Base-by-base conservation (phyloP, 2,329 filamentous ascomycete species). In the Hypoxylon sp. region DNA sequence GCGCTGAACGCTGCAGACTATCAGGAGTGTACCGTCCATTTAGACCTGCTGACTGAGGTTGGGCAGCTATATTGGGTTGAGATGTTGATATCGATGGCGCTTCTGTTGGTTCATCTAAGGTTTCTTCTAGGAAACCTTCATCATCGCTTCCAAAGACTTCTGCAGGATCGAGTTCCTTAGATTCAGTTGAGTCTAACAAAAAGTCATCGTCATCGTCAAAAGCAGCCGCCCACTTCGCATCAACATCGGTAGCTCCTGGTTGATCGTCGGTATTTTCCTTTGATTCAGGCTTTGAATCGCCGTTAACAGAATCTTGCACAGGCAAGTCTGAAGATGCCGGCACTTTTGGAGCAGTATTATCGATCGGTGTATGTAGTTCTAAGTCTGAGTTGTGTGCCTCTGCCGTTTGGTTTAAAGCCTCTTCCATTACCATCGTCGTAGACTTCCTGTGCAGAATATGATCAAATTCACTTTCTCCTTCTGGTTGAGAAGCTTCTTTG, bases 201-300 rank as follows among this genome's bases (percentile, higher is more conserved):
- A 90, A 86, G 24, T 85, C 84, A 24, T 90, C 90, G 52, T 89
- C 84, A 67, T 94, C 89, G 71, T 94, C 91, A 53, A 98, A 88
- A 47, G 93, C 92, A 51, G 92, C 91, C 71, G 93, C 88, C 93
- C 95, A 97, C 73, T 93, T 90, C 17, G 92, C 92, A 50, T 92
- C 91, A 44, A 96, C 79, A 75, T 95, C 92, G 46, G 74, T 70
- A 10, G 68, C 54, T 46, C 70, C 66, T 3, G 67, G 58, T 47
- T 74, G 66, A n/a, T 74, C 69, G 19, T 74, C 68, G 5, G 67
- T 65, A 5, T 75, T 71, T 42, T 69, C 62, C 13, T 71, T 70
- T 54, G 74, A 65, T 22, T 67, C 50, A 53, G 75, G 37, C 46
- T 74, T 53, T 14, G 74, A 70, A 19, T 75, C 66, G 24, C 77